A percentile compares a stretch with the other conserved stretches of the same genome.
Evolutionary conservation across 2,329 filamentous ascomycete species (phyloP).

Genomic region (Zalaria obscura): DNA sequence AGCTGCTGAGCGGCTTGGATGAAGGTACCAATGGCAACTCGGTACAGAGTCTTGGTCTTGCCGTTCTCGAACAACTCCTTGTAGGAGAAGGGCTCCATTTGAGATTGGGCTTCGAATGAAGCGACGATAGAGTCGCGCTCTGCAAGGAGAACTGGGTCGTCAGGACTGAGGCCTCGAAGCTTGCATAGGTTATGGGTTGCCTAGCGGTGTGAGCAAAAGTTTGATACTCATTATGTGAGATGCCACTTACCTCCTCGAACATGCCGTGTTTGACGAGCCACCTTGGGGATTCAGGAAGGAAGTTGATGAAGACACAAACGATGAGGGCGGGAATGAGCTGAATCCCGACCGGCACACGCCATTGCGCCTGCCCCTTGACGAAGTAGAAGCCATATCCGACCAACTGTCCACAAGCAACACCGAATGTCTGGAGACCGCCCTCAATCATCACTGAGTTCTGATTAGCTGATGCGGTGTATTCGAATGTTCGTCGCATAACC

Average conservation of each 20-base stretch:
- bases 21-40: conserved; percentile 20
- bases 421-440: too few relatives aligned
- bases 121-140: conserved; percentile 5
- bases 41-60: conserved; percentile 18
- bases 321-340: conserved; percentile 26
- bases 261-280: conserved; percentile 13
- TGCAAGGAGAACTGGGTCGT: not conserved
- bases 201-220: not conserved
- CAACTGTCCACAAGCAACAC: conserved; percentile 1
- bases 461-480: too few relatives aligned
- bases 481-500: not conserved
- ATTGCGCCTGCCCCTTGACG: conserved; percentile 3
- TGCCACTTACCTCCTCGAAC: conserved; percentile 3
- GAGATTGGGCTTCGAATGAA: conserved; percentile 6
- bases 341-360: conserved; percentile 26
- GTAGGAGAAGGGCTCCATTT: conserved; percentile 5
- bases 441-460: too few relatives aligned
- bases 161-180: conserved; percentile 2
- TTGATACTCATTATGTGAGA: too few relatives aligned
- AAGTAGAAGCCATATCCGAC: conserved; percentile 7
- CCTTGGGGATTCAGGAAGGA: conserved; percentile 29
- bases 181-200: conserved; percentile 5
- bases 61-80: conserved; percentile 18
- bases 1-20: conserved; percentile 25
- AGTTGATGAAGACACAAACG: conserved; percentile 27